Conservation (phyloP, 2,329 filamentous ascomycete genomes). For the Fusarium graminum region DNA sequence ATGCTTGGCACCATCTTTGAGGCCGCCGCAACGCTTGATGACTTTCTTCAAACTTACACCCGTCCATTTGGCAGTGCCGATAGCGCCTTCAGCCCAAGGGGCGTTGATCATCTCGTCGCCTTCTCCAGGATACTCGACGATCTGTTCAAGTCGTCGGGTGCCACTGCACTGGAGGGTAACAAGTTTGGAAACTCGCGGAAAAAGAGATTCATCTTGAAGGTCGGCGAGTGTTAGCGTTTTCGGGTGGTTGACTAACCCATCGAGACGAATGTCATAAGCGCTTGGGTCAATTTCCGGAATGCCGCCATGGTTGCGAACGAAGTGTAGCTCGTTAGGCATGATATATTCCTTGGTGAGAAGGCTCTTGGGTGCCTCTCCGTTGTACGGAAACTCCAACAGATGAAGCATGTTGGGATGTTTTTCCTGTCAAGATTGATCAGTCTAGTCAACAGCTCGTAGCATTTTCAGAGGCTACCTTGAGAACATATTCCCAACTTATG, state of each 20-base stretch:
- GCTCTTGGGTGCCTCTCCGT: constrained; percentile 71
- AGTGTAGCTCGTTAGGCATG: constrained; percentile 70
- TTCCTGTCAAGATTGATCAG: constrained; percentile 51
- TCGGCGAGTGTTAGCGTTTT: constrained; percentile 69
- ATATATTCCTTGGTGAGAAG: constrained; percentile 68
- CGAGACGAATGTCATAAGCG: constrained; percentile 66
- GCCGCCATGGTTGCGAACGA: constrained; percentile 79
- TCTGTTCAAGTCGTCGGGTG: constrained; percentile 77
- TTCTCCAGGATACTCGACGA: constrained; percentile 72
- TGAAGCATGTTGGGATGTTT: constrained; percentile 73
- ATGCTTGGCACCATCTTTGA: constrained; percentile 67
- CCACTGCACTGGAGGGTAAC: constrained; percentile 77
- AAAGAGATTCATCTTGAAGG: constrained; percentile 69
- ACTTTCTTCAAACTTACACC: constrained; percentile 76
- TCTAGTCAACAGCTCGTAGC: background rate
- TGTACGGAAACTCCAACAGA: constrained; percentile 73
- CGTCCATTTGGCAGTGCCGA: constrained; percentile 72
- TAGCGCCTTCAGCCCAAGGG: constrained; percentile 75
- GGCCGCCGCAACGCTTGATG: constrained; percentile 76
- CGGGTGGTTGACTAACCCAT: constrained; percentile 71
- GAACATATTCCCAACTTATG: constrained; percentile 68
- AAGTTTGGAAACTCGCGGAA: constrained; percentile 69
- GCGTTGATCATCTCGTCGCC: constrained; percentile 71
- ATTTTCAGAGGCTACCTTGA: constrained; percentile 47
- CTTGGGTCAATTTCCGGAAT: constrained; percentile 73